Conservation (phyloP, 2,329 filamentous ascomycete species). For the Nemania sp. region DNA sequence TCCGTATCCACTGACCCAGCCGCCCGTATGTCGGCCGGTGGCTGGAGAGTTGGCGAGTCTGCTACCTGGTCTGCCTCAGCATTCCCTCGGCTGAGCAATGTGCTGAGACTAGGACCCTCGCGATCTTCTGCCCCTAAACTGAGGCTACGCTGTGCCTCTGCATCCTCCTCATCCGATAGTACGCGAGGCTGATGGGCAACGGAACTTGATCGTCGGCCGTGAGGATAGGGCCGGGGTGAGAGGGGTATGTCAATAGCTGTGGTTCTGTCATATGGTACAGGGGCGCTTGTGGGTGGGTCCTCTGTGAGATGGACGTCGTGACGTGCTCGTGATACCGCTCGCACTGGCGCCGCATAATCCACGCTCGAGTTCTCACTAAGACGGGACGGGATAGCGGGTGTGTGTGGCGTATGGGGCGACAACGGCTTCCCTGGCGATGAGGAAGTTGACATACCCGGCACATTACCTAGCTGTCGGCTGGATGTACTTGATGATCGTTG, state of each 20-base stretch:
- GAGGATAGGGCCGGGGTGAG: constrained; percentile 64
- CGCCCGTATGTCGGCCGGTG: constrained; percentile 49
- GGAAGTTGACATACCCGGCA: constrained; percentile 76
- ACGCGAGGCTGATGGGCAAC: constrained; percentile 66
- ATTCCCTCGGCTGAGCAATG: constrained; percentile 56
- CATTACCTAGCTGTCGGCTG: constrained; percentile 62
- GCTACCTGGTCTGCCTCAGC: constrained; percentile 45
- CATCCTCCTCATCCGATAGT: constrained; percentile 61
- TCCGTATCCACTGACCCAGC: constrained; percentile 47
- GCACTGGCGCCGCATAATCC: constrained; percentile 56
- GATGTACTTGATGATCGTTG: constrained; percentile 81
- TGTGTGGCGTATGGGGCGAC: constrained; percentile 89
- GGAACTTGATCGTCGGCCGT: constrained; percentile 69
- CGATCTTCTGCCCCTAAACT: constrained; percentile 69
- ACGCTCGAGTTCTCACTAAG: constrained; percentile 87
- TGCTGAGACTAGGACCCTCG: constrained; percentile 67
- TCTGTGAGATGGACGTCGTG: constrained; percentile 36
- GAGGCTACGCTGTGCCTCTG: constrained; percentile 67
- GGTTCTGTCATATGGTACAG: constrained; percentile 55
- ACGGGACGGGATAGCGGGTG: constrained; percentile 90
- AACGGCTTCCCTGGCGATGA: constrained; percentile 90
- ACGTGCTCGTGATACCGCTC: constrained; percentile 35
- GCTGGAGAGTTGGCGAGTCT: constrained; percentile 44
- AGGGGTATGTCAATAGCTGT: constrained; percentile 75
- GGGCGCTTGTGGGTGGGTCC: constrained; percentile 45